phyloP scores from a whole-genome alignment of 2,329 filamentous ascomycete species.

The Xylogone sp. region DNA sequence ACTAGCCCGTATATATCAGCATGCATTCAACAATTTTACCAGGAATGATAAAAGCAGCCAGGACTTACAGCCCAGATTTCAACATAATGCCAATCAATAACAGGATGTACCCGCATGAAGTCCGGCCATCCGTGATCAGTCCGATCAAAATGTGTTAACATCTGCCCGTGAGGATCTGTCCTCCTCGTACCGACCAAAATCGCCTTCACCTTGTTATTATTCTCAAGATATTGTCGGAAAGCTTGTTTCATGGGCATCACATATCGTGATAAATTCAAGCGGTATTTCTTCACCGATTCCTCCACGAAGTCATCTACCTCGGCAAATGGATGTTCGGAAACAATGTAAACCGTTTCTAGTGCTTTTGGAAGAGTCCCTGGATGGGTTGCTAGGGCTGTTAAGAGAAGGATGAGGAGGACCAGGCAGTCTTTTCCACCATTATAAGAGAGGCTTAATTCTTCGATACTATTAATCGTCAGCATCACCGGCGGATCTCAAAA shows the following conservation, averaged over 20 bases:
- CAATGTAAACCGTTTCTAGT: constrained; percentile 84
- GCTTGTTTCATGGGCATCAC: constrained; percentile 75
- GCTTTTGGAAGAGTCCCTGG: constrained; percentile 30
- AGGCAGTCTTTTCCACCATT: constrained; percentile 98
- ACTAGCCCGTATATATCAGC: constrained; percentile 44
- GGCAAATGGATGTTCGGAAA: constrained; percentile 76
- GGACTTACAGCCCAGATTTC: constrained; percentile 87
- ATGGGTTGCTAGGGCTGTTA: constrained; percentile 51
- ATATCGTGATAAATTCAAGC: constrained; percentile 72
- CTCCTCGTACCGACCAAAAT: constrained; percentile 85
- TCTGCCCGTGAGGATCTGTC: constrained; percentile 85
- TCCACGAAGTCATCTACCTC: constrained; percentile 84
- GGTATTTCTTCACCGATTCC: constrained; percentile 62
- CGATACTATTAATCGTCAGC: constrained; percentile 48
- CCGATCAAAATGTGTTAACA: constrained; percentile 75
- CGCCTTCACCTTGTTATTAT: constrained; percentile 63
- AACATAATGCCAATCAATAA: constrained; percentile 95
- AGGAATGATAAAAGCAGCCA: neutral
- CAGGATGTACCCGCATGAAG: constrained; percentile 91
- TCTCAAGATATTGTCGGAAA: constrained; percentile 71
- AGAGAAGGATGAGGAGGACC: constrained; percentile 82
- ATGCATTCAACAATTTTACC: neutral
- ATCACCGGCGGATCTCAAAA: too few species aligned
- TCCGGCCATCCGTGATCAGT: constrained; percentile 88
- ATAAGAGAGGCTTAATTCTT: constrained; percentile 85